These are phyloP conservation scores for Fragaria vesca DNA, from an alignment of 306 rosid genomes.

Conservation along the genomic window DNA sequence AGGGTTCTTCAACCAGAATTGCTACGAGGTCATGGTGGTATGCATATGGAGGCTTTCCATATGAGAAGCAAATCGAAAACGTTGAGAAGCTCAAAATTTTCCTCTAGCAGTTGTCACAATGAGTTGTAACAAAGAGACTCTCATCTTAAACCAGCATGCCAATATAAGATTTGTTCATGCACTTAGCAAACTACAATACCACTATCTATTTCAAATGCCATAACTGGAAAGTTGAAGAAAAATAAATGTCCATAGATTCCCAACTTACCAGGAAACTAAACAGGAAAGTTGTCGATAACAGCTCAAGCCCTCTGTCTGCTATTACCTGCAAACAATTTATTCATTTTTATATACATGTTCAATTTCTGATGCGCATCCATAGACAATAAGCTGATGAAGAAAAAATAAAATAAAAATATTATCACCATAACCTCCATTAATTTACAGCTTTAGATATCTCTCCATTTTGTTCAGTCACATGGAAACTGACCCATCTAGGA, in stretches of 20 bases:
- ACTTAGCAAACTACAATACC: background rate
- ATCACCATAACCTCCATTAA: background rate
- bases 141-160: background rate
- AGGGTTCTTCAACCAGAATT: background rate
- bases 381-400: background rate
- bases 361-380: background rate
- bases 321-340: conserved; percentile 40
- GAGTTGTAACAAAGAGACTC: background rate
- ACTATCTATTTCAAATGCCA: conserved; percentile 4
- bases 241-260: conserved; percentile 14
- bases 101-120: background rate
- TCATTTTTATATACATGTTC: background rate
- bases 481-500: background rate
- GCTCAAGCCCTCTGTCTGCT: conserved; percentile 82
- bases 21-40: background rate
- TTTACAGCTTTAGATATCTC: background rate
- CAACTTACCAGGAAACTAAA: conserved; percentile 75
- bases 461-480: background rate
- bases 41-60: background rate
- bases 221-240: background rate
- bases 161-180: no score
- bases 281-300: conserved; percentile 74
- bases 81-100: background rate
- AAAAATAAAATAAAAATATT: background rate
- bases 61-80: background rate